Base-by-base conservation (phyloP, 208 protist genomes). In the Jaenimonas drosophilae region DNA sequence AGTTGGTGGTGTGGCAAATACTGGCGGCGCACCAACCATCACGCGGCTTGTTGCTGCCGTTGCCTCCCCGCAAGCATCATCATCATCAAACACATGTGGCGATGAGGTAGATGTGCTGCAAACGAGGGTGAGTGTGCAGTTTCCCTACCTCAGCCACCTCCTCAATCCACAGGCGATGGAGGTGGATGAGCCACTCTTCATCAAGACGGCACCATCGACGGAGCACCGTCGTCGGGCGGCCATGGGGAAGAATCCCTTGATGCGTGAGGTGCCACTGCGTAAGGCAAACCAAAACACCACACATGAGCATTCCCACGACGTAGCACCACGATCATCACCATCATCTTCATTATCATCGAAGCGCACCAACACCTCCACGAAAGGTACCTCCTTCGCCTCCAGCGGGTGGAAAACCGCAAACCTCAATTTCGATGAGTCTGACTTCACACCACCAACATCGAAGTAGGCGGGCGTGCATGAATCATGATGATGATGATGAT, bases 141-240 rank as follows among this genome's bases (percentile, higher is more conserved):
- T 90, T 46, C 81, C 81, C 0, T 90, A 84, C 46, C 59, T 90
- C 6, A 74, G 65, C 9, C 76, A 84, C 48, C 62, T 90, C 5
- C 65, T 90, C 34, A 74, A 70, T 40, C 70, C 76, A 20, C 67
- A 79, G 28, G 52, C 62, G 20, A 73, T 85, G 34, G 76, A 76
- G 37, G 64, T 86, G 25, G 67, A 71, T 19, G 52, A 52, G 31
- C 50, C 63, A 14, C 58, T 84, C 2, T 72, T 85, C 27, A 64
- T 61, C 21, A 14, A 47, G 16, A n/a, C 30, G 33, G 17, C 36
- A 5, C 30, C 24, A 14, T 14, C n/a, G n/a, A n/a, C n/a, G n/a
- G n/a, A n/a, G n/a, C n/a, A n/a, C n/a, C n/a, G 54, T 11, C 53
- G 40, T 27, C 58, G 59, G 42, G 70, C 64, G 48, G 37, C 54